phyloP scores from a whole-genome alignment of 1,284 basidiomycete species.

The Agroathelia rolfsii region DNA sequence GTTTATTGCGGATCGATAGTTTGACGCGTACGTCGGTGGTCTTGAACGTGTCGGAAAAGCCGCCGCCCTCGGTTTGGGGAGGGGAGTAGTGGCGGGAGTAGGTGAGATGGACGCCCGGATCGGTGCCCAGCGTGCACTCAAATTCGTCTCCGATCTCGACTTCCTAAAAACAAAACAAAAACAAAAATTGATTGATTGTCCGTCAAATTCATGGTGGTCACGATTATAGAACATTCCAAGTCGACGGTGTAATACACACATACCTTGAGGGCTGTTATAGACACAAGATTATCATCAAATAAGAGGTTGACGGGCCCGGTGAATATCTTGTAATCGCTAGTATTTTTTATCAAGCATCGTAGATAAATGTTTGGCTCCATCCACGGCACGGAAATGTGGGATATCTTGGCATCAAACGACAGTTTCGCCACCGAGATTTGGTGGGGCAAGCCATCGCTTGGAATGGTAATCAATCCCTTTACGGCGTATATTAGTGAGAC shows the following conservation, averaged over 20 bases:
- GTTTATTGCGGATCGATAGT: conserved; percentile 38
- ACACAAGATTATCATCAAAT: conserved; percentile 39
- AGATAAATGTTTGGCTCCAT: conserved; percentile 36
- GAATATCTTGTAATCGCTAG: conserved; percentile 39
- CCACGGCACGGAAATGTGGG: conserved; percentile 39
- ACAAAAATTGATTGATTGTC: too few relatives aligned
- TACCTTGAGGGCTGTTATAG: conserved; percentile 35
- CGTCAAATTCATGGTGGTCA: too few relatives aligned
- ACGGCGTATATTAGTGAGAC: conserved; percentile 40
- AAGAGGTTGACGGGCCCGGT: conserved; percentile 42
- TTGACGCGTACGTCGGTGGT: conserved; percentile 32
- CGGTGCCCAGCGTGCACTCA: conserved; percentile 42
- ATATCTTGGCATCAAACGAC: conserved; percentile 34
- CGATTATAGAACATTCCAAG: too few relatives aligned
- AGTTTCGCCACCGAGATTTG: conserved; percentile 42
- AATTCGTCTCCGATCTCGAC: conserved; percentile 40
- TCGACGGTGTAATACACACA: conserved; percentile 73
- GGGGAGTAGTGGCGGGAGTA: conserved; percentile 32
- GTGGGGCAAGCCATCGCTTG: conserved; percentile 42
- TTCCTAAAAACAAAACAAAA: conserved; percentile 27
- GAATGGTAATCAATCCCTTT: conserved; percentile 36
- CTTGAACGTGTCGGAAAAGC: conserved; percentile 34
- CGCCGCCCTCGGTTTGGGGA: conserved; percentile 23
- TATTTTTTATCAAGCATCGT: conserved; percentile 42
- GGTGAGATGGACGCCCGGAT: conserved; percentile 35